phyloP scores from a whole-genome alignment of 176 grass and related monocot genomes.

The Hyparrhenia diplandra region DNA sequence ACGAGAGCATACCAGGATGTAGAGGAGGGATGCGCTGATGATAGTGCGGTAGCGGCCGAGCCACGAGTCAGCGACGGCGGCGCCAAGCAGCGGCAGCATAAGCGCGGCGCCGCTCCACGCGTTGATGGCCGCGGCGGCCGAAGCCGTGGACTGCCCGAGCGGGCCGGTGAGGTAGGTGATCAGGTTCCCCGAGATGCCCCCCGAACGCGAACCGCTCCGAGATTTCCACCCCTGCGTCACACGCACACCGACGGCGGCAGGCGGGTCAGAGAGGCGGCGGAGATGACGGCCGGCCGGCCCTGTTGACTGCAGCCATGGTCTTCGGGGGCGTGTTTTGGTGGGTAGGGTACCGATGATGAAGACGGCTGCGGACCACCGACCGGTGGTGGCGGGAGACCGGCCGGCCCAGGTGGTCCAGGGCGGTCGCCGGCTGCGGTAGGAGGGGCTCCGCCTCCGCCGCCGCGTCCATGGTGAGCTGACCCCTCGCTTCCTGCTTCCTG shows the following conservation, averaged over 20 bases:
- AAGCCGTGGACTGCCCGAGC: slow-evolving; percentile 47
- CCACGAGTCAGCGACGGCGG: slow-evolving; percentile 57
- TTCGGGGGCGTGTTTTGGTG: not conserved
- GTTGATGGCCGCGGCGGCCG: slow-evolving; percentile 54
- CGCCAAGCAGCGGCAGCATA: slow-evolving; percentile 54
- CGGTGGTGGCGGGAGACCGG: slow-evolving; percentile 22
- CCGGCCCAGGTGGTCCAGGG: slow-evolving; percentile 49
- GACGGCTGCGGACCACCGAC: slow-evolving; percentile 53
- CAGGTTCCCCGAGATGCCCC: slow-evolving; percentile 57
- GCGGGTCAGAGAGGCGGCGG: not conserved
- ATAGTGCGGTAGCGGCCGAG: slow-evolving; percentile 58
- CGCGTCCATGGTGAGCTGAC: slow-evolving; percentile 47
- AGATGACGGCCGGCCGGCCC: not conserved
- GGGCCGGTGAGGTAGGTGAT: slow-evolving; percentile 63
- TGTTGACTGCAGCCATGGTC: not conserved
- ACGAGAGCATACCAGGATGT: slow-evolving; percentile 37
- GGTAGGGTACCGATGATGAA: slow-evolving; percentile 49
- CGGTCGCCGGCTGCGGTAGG: slow-evolving; percentile 22
- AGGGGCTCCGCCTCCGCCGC: slow-evolving; percentile 34
- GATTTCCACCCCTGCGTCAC: slow-evolving; percentile 47
- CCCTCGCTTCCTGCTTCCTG: no score
- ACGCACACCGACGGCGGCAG: slow-evolving; percentile 3
- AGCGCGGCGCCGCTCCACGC: slow-evolving; percentile 34
- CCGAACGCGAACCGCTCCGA: slow-evolving; percentile 45
- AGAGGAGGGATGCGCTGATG: slow-evolving; percentile 38